Percentiles rank a stretch among this genome's conserved stretches.
These are phyloP conservation scores for Datisca glomerata DNA, from an alignment of 306 rosid genomes.

Conservation along the genomic window DNA sequence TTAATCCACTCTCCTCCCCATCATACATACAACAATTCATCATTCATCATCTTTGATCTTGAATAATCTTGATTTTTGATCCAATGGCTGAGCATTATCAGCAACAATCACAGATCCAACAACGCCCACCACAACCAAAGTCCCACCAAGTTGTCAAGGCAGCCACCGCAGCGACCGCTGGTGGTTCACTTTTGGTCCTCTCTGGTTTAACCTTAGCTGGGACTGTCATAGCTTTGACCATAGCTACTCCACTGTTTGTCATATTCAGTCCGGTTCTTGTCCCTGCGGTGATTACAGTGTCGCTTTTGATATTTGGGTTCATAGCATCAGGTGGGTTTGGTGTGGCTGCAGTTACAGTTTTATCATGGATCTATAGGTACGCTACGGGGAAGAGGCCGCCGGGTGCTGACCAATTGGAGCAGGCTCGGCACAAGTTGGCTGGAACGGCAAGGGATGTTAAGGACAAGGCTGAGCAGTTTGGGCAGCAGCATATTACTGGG, in stretches of 20 bases:
- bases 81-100: slow-evolving; percentile 33
- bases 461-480: slow-evolving; percentile 42
- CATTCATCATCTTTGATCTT: background rate
- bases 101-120: background rate
- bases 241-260: slow-evolving; percentile 49
- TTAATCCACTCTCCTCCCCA: background rate
- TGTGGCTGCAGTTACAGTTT: slow-evolving; percentile 50
- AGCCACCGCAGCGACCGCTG: slow-evolving; percentile 48
- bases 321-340: slow-evolving; percentile 58
- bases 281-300: slow-evolving; percentile 35
- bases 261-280: slow-evolving; percentile 83
- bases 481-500: slow-evolving; percentile 31
- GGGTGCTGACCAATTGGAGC: slow-evolving; percentile 39
- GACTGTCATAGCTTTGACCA: slow-evolving; percentile 42
- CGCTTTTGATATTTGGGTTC: slow-evolving; percentile 42
- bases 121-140: slow-evolving; percentile 7
- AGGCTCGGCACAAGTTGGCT: slow-evolving; percentile 31
- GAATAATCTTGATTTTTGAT: background rate
- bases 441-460: slow-evolving; percentile 33
- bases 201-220: slow-evolving; percentile 36
- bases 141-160: slow-evolving; percentile 40
- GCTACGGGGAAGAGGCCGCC: slow-evolving; percentile 38
- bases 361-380: slow-evolving; percentile 59
- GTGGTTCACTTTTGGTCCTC: slow-evolving; percentile 50
- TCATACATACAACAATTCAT: background rate